Conservation (phyloP, 345 rosid genomes). For the Excoecaria cochinchinensis region DNA sequence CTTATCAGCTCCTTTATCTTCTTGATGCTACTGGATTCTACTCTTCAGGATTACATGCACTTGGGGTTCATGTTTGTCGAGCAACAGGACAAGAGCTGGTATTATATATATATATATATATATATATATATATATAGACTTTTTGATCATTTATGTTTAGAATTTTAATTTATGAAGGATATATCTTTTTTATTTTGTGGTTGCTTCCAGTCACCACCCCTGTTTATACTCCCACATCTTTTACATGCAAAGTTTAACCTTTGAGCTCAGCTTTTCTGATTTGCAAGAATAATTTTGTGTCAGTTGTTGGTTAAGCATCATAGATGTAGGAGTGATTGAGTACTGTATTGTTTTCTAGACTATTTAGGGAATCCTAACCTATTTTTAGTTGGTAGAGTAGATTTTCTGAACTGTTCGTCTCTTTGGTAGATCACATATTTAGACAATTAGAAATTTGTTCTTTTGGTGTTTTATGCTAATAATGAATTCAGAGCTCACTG, state of each 20-base stretch:
- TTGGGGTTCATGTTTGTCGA: constrained; percentile 95
- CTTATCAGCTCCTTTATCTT: constrained; percentile 86
- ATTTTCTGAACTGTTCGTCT: not conserved
- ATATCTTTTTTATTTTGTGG: not conserved
- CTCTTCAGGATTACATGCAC: constrained; percentile 86
- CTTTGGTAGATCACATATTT: not conserved
- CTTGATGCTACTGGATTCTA: constrained; percentile 97
- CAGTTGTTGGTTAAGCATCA: not conserved
- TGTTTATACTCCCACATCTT: not conserved
- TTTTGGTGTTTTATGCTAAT: not conserved
- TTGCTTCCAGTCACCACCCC: not conserved
- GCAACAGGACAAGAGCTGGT: constrained; percentile 99
- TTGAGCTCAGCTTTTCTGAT: not conserved
- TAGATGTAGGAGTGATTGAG: not conserved
- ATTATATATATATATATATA: too few species aligned
- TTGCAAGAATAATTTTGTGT: not conserved
- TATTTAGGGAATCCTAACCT: not conserved
- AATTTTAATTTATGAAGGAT: constrained; percentile 5
- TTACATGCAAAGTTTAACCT: not conserved
- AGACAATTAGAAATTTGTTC: not conserved
- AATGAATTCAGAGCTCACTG: not conserved
- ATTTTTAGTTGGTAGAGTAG: not conserved
- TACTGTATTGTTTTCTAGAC: not conserved
- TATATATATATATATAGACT: too few species aligned
- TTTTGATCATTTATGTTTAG: constrained; percentile 8